phyloP scores from a whole-genome alignment of 2,329 filamentous ascomycete species.

The Pseudogymnoascus sp. region DNA sequence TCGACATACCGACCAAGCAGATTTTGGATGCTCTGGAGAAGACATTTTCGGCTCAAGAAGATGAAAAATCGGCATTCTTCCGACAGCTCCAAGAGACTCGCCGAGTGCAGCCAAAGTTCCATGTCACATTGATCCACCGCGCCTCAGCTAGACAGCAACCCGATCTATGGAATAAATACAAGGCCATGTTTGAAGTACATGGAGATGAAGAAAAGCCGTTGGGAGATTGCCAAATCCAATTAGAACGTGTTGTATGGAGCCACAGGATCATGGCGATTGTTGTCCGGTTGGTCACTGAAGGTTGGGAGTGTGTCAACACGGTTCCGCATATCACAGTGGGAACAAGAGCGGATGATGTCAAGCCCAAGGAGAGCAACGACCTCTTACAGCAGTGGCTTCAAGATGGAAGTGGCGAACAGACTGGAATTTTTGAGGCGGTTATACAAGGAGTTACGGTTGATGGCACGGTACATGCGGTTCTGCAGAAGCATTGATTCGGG shows the following conservation, averaged over 20 bases:
- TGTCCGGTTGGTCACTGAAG: conserved; percentile 57
- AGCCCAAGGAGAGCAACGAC: conserved; percentile 91
- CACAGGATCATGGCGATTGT: conserved; percentile 85
- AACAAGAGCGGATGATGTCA: conserved; percentile 63
- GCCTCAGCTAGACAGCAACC: conserved; percentile 50
- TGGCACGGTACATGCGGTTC: conserved; percentile 24
- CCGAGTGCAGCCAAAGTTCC: conserved; percentile 77
- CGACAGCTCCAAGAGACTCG: conserved; percentile 61
- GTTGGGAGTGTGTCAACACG: conserved; percentile 64
- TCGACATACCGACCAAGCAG: conserved; percentile 43
- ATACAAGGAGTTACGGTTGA: conserved; percentile 22
- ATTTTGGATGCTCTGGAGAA: conserved; percentile 55
- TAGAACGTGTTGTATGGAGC: conserved; percentile 74
- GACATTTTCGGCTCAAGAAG: conserved; percentile 50
- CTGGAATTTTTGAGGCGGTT: conserved; percentile 24
- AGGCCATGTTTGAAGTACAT: conserved; percentile 42
- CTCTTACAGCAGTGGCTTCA: conserved; percentile 68
- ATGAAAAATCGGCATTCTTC: conserved; percentile 59
- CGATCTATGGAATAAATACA: conserved; percentile 69
- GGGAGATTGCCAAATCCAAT: conserved; percentile 53
- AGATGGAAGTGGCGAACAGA: conserved; percentile 34
- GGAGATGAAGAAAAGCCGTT: conserved; percentile 42
- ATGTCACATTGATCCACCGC: conserved; percentile 88
- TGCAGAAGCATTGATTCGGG: conserved; percentile 9
- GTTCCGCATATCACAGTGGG: conserved; percentile 86